phyloP scores from a whole-genome alignment of 352 stramenopile species.

The Phytophthora cryptogea region DNA sequence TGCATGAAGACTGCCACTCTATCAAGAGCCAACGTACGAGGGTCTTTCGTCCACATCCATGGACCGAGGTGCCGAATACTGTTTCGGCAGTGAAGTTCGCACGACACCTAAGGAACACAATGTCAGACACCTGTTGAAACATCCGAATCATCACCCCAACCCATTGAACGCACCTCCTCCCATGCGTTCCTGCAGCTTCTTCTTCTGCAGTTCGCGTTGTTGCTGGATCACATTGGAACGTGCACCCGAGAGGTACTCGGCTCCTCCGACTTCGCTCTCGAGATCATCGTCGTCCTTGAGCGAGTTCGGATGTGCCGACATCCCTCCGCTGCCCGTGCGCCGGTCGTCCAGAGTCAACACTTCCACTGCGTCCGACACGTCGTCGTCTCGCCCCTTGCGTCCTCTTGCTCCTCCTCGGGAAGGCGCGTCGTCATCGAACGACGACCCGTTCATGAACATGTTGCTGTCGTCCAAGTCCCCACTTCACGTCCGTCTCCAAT shows the following conservation, averaged over 20 bases:
- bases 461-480: slow-evolving; percentile 6
- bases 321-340: slow-evolving; percentile 20
- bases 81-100: slow-evolving; percentile 69
- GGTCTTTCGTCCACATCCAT: slow-evolving; percentile 82
- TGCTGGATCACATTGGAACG: slow-evolving; percentile 84
- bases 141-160: not conserved
- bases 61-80: slow-evolving; percentile 76
- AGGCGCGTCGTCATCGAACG: slow-evolving; percentile 69
- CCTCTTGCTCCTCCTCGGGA: slow-evolving; percentile 18
- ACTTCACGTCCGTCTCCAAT: not conserved
- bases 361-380: slow-evolving; percentile 63
- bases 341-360: slow-evolving; percentile 66
- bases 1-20: not conserved
- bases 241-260: slow-evolving; percentile 64
- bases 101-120: slow-evolving; percentile 56
- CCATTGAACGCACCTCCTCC: slow-evolving; percentile 52
- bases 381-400: slow-evolving; percentile 41
- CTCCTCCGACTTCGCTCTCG: slow-evolving; percentile 50
- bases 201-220: slow-evolving; percentile 86
- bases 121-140: slow-evolving; percentile 1
- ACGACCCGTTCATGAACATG: slow-evolving; percentile 88
- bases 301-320: slow-evolving; percentile 69
- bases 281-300: slow-evolving; percentile 83
- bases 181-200: slow-evolving; percentile 86
- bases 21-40: slow-evolving; percentile 48